Conservation (phyloP, 2,329 filamentous ascomycete species). For the Colletotrichum aenigma region DNA sequence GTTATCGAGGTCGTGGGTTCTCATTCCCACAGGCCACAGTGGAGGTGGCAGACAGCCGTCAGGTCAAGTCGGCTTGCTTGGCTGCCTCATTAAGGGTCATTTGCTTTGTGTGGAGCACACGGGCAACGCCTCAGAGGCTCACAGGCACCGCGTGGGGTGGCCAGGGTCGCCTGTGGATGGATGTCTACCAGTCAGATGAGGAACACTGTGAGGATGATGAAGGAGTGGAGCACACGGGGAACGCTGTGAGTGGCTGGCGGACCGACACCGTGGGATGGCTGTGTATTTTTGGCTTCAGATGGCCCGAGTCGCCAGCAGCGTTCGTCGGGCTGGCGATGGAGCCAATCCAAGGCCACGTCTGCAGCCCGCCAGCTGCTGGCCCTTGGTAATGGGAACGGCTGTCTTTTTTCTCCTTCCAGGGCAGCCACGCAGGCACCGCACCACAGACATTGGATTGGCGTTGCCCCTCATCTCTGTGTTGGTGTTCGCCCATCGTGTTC, state of each 20-base stretch:
- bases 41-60: background rate
- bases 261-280: background rate
- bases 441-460: background rate
- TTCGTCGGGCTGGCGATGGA: background rate
- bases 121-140: background rate
- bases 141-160: background rate
- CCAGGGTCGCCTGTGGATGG: background rate
- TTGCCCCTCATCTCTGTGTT: background rate
- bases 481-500: background rate
- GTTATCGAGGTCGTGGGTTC: background rate
- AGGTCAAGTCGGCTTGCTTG: background rate
- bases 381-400: background rate
- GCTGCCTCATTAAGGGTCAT: conserved; percentile 18
- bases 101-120: conserved; percentile 13
- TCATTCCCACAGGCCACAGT: background rate
- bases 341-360: conserved; percentile 4
- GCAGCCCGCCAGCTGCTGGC: background rate
- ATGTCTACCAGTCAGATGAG: conserved; percentile 1
- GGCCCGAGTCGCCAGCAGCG: background rate
- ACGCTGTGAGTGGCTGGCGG: conserved; percentile 8
- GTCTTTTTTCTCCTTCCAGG: background rate
- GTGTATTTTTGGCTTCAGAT: conserved; percentile 20
- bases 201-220: background rate
- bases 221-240: background rate
- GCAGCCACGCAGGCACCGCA: background rate